Evolutionary conservation across 164 flowering plant species (phyloP), one percentile per base, ranked within the genome.

Genomic region (Magnolia kwangsiensis): DNA sequence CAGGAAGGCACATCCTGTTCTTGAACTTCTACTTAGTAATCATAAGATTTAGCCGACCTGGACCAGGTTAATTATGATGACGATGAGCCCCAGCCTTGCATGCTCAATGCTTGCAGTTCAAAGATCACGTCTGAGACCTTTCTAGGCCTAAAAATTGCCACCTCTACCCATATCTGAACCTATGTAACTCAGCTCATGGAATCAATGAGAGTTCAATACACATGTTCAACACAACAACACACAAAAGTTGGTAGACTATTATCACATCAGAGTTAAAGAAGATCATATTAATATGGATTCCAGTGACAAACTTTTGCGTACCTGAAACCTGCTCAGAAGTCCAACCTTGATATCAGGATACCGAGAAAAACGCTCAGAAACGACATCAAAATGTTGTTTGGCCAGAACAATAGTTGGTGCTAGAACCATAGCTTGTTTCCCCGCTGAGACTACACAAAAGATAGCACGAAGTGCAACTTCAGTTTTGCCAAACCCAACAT

Each of bases 401-500:
- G 99, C 99, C 50, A 95, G 82, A 64, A 95, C 98, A 81, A 95
- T 93, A 19, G 98, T 95, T n/a, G 99, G 99, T 78, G 99, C 98
- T 49, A 95, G 85, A 83, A 95, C 91, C 99, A 95, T 95, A 71
- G 97, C 97, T 83, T 95, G 99, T 83, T 95, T 95, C 66, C 95
- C 92, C 73, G 95, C 88, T 74, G 96, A 92, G 72, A 95, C 89
- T 8, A 91, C 96, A 84, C 95, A 91, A 81, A 88, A 84, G 78
- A 95, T 90, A 75, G 99, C 99, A 77, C 99, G 97, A 21, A 93
- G 75, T 14, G 99, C 99, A 84, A 95, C 99, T 83, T 95, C 99
- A 72, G 99, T 95, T 86, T 95, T 95, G 61, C 99, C 99, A 89
- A 95, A 95, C 45, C 99, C 99, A 78, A 95, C 99, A 85, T 95